Evolutionary conservation across 2,329 filamentous ascomycete species (phyloP).

Genomic region (Sporothrix pallida): DNA sequence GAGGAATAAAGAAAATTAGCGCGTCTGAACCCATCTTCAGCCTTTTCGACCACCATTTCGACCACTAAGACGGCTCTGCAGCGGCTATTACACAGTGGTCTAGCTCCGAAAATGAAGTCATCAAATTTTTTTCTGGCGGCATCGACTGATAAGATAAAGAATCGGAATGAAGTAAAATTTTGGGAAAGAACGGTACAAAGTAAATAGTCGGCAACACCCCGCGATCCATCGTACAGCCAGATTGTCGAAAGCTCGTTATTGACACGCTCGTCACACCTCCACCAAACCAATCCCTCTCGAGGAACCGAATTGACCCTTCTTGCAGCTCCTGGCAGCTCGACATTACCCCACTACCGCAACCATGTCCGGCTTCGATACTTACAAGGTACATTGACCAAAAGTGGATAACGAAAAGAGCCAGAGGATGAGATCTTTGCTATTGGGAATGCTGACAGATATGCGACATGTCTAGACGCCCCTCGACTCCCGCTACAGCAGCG

Average conservation of each 20-base stretch:
- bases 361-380: constrained; percentile 37
- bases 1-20: constrained; percentile 3
- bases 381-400: constrained; percentile 31
- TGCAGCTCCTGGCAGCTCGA: not conserved
- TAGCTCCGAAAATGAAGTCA: constrained; percentile 14
- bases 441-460: too few relatives aligned
- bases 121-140: constrained; percentile 19
- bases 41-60: not conserved
- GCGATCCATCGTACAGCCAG: not conserved
- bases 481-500: constrained; percentile 73
- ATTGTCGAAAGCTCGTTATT: not conserved
- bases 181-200: not conserved
- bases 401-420: too few relatives aligned
- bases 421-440: too few relatives aligned
- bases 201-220: not conserved
- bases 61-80: not conserved
- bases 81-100: not conserved
- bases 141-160: constrained; percentile 22
- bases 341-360: constrained; percentile 3
- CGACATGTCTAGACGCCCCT: constrained; percentile 63
- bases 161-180: not conserved
- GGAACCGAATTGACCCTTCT: not conserved
- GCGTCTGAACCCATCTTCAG: not conserved
- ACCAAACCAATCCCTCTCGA: not conserved
- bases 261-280: not conserved